These are phyloP conservation scores for Mycena amicta DNA, from an alignment of 768 basidiomycete genomes.

Conservation along the genomic window DNA sequence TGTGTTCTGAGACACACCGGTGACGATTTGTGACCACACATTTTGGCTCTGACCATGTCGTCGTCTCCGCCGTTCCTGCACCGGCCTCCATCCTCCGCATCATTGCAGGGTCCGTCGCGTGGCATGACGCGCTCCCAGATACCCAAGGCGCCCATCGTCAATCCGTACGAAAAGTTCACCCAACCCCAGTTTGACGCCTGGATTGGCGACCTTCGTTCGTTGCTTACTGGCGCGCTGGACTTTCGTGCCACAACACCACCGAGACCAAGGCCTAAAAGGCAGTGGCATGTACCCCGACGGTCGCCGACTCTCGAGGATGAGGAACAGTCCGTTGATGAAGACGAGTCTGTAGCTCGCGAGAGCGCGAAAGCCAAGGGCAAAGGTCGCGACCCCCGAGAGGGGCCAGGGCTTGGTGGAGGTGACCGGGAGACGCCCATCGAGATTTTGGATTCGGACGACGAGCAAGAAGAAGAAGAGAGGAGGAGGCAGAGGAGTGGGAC, in stretches of 20 bases:
- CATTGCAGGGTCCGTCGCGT: conserved; percentile 13
- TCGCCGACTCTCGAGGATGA: conserved; percentile 12
- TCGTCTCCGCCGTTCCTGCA: neutral
- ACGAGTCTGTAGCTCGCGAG: conserved; percentile 46
- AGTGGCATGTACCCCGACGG: conserved; percentile 13
- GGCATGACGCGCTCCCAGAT: conserved; percentile 8
- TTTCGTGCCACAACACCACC: conserved; percentile 38
- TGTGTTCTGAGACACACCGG: neutral
- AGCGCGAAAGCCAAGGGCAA: conserved; percentile 56
- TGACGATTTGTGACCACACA: neutral
- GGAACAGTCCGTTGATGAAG: conserved; percentile 31
- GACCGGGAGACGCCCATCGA: conserved; percentile 49
- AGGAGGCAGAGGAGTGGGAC: conserved; percentile 17
- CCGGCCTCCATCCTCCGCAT: conserved; percentile 2
- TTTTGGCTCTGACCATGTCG: neutral
- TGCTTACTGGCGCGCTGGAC: conserved; percentile 60
- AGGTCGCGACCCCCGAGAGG: conserved; percentile 62
- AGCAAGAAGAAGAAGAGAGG: conserved; percentile 23
- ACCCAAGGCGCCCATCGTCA: conserved; percentile 56
- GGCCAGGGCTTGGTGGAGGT: conserved; percentile 50
- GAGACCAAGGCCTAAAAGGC: conserved; percentile 16
- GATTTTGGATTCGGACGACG: conserved; percentile 40
- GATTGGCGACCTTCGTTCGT: conserved; percentile 64
- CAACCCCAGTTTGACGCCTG: conserved; percentile 70
- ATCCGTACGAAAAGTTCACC: conserved; percentile 76